Evolutionary conservation across 1,284 basidiomycete species (phyloP), one percentile per base, ranked within the genome.

Genomic region (Ustilago nuda): DNA sequence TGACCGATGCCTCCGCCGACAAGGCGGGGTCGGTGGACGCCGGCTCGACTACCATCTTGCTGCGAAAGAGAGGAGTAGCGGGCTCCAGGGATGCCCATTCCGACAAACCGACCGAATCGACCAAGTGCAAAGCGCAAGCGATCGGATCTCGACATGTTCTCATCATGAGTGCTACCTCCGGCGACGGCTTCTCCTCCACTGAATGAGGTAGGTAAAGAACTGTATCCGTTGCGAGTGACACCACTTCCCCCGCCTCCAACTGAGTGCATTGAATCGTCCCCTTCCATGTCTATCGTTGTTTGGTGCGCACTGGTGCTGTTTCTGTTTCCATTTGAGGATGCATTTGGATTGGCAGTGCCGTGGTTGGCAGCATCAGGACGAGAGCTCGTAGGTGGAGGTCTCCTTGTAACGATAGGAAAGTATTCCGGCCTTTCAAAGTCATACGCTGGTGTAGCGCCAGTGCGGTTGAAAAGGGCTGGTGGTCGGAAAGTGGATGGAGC

Each of bases 1-100:
- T 96, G 95, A 51, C 93, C 91, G 9, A 89, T 89, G 0, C 94
- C 94, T 1, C 93, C 92, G 17, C 93, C 94, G 50, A 82, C 56
- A 11, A 76, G 62, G 35, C 79, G 52, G 0, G 65, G 69, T 36
- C 75, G 69, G 61, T 78, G 62, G 12, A 70, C 66, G 27, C 63
- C 61, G 3, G 39, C 46, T 5, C 70, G 53, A 9, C 48, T 64
- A 30, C 69, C 71, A 41, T 72, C 75, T 27, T 78, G 60, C 12
- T 60, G 54, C 2, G 62, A 56, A n/a, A 76, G 54, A 5, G 70
- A 66, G 2, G 68, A 66, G 59, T 85, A 85, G n/a, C 78, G 62
- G 0, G 82, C 82, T 30, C 84, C 83, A 3, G 84, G 84, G 3
- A 85, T 76, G 9, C 80, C 72, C 84, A 85, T 85, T 4, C 84